phyloP scores from a whole-genome alignment of 1,284 basidiomycete genomes.

The Sporisorium exsertum region DNA sequence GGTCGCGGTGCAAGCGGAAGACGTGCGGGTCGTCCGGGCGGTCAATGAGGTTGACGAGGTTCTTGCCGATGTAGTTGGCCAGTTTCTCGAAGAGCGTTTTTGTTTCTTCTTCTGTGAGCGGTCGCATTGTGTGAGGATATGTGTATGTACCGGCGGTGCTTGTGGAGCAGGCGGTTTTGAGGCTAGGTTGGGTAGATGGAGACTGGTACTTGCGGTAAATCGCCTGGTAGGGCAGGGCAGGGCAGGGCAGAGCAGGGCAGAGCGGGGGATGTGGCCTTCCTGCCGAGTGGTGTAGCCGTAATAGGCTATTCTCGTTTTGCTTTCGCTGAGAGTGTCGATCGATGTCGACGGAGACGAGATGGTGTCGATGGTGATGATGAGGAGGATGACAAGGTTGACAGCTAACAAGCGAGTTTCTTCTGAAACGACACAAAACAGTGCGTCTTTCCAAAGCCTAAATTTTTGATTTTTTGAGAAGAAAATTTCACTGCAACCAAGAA shows the following conservation, averaged over 20 bases:
- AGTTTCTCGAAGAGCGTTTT: slow-evolving; percentile 85
- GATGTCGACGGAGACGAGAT: neutral
- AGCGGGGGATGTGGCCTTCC: too few relatives aligned
- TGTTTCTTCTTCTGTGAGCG: slow-evolving; percentile 69
- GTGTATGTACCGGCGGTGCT: neutral
- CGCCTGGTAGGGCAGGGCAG: neutral
- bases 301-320: too few relatives aligned
- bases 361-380: slow-evolving; percentile 42
- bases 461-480: neutral
- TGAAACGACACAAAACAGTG: slow-evolving; percentile 3
- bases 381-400: slow-evolving; percentile 70
- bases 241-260: neutral
- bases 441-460: slow-evolving; percentile 1
- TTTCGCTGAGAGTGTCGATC: neutral
- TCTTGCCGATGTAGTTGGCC: slow-evolving; percentile 91
- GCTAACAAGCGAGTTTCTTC: neutral
- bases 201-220: neutral
- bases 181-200: neutral
- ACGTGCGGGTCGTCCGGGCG: slow-evolving; percentile 65
- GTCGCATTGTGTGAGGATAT: slow-evolving; percentile 58
- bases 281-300: too few relatives aligned
- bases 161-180: too few relatives aligned
- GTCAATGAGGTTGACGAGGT: slow-evolving; percentile 77
- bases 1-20: slow-evolving; percentile 70
- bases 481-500: neutral